phyloP scores from a whole-genome alignment of 129 eudicot species.

The Flaveria brownii region DNA sequence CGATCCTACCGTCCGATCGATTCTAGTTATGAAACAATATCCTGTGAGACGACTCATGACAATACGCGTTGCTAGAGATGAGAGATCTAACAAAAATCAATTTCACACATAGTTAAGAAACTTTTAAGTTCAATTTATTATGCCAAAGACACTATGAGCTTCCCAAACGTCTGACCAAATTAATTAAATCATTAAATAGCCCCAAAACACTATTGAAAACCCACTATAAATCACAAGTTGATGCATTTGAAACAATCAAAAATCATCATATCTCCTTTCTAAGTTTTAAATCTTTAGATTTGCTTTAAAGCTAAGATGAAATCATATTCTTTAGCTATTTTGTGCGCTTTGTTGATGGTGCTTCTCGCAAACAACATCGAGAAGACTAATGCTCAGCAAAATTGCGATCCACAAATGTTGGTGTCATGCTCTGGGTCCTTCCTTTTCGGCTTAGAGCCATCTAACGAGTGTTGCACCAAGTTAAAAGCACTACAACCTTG shows the following conservation, averaged over 20 bases:
- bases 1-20: no score
- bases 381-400: not conserved
- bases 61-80: not conserved
- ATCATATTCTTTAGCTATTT: not conserved
- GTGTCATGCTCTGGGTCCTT: not conserved
- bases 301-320: not conserved
- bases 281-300: not conserved
- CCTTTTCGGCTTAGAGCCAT: not conserved
- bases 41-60: no score
- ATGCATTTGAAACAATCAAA: not conserved
- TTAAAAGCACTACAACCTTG: not conserved
- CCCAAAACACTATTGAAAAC: not conserved
- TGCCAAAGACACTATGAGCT: not conserved
- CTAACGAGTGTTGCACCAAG: not conserved
- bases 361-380: not conserved
- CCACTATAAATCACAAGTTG: no score
- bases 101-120: not conserved
- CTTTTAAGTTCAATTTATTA: not conserved
- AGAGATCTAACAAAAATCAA: not conserved
- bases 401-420: not conserved
- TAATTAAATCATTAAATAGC: not conserved
- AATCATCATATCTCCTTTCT: not conserved
- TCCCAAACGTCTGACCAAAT: not conserved
- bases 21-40: no score
- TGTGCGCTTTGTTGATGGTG: constrained; percentile 1